Evolutionary conservation across 2,329 filamentous ascomycete species (phyloP).

Genomic region (Mollisiaceae sp.): DNA sequence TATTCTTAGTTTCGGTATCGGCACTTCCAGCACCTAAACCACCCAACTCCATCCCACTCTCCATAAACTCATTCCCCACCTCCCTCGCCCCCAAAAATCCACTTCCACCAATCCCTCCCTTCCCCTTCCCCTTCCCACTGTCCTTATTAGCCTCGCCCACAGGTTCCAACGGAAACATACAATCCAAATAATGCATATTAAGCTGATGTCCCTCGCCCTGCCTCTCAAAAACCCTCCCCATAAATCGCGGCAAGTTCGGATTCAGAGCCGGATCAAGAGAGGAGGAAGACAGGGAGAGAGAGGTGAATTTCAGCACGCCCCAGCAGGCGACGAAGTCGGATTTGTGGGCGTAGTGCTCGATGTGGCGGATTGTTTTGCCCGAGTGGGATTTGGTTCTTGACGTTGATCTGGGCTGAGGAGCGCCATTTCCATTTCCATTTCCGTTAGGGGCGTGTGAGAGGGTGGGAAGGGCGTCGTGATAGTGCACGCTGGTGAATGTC

Average conservation of each 20-base stretch:
- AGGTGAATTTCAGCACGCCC: constrained; percentile 72
- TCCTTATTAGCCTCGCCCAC: no score
- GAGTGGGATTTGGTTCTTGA: constrained; percentile 27
- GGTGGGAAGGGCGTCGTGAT: constrained; percentile 35
- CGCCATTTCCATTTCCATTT: background rate
- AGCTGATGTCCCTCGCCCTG: constrained; percentile 39
- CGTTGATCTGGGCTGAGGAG: background rate
- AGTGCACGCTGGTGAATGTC: constrained; percentile 27
- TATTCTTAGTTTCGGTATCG: no score
- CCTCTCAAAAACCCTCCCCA: constrained; percentile 39
- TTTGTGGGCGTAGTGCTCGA: constrained; percentile 81
- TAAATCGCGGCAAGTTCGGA: constrained; percentile 30
- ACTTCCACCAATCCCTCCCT: constrained; percentile 27
- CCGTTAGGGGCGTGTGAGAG: background rate
- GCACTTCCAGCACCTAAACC: background rate
- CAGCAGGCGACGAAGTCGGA: constrained; percentile 76
- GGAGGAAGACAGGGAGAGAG: constrained; percentile 14
- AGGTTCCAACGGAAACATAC: constrained; percentile 40
- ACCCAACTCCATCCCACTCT: constrained; percentile 18
- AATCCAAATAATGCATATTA: constrained; percentile 43
- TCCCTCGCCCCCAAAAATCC: constrained; percentile 31
- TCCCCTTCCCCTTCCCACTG: no score
- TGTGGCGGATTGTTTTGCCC: constrained; percentile 63
- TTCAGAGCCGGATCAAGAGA: background rate
- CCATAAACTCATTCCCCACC: constrained; percentile 35